Base-by-base conservation (phyloP, 2,329 filamentous ascomycete genomes). In the Xylaria arbuscula region DNA sequence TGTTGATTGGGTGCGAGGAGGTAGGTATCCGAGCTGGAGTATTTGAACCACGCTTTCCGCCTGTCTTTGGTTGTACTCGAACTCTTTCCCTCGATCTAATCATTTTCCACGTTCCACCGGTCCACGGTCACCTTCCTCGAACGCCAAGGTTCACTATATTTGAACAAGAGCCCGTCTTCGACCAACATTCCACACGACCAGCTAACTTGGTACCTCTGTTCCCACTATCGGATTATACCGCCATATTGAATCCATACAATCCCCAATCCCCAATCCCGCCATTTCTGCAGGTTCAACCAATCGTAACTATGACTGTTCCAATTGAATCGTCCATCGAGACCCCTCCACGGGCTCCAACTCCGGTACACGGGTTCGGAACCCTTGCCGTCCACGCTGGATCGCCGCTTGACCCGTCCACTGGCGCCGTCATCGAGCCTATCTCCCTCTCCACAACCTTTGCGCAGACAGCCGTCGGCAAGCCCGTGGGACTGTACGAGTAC, bases 391-490 rank as follows among this genome's bases (percentile, higher is more conserved):
- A 99, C 82, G 94, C 95, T 71, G 96, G 96, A 70, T 88, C 93
- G 51, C 93, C 93, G 76, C 93, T 97, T 80, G 96, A 99, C 83
- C 92, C 95, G 56, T 85, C 88, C 48, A 99, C 95, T 28, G 96
- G 96, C 72, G 96, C 96, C 74, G 96, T 99, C 76, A 99, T 99
- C 80, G 93, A 96, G 82, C 84, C 96, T 75, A 98, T 99, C 80
- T 98, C 95, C 10, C 89, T 99, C 28, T 97, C 94, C 28, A 98
- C 96, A 17, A 99, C 96, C 6, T 99, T 95, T 78, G 93, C 93
- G n/a, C 96, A 99, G 84, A 90, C 89, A 15, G 88, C 89, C 13
- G 94, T 97, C 24, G 96, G 95, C 72, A 89, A 92, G 81, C 96
- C 96, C 1, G 85, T 98, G 36, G 96, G 96, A 77, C 84, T 85